Base-by-base conservation (phyloP, 345 rosid genomes). In the Microcos paniculata region DNA sequence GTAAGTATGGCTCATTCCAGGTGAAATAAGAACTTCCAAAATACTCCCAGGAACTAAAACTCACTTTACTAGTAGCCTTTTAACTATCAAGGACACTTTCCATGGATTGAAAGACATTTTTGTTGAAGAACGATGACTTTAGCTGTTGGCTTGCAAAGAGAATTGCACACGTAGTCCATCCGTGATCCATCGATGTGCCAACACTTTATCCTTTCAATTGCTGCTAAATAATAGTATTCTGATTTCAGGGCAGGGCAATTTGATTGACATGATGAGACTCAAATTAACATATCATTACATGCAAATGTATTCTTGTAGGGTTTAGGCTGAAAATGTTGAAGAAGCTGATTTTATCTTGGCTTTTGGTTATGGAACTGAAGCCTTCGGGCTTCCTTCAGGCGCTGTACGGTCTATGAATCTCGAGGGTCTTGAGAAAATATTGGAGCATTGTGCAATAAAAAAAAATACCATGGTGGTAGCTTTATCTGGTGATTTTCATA, bases 331-430 rank as follows among this genome's bases (percentile, higher is more conserved):
- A 65, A 84, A 84, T 31, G 90, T 85, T 53, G 92, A 87, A 81
- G 94, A 93, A 78, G 99, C 98, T 77, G 97, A 93, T 38, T 95
- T 95, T 84, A 79, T 95, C 80, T 83, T 91, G 86, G 94, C 89
- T n/a, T n/a, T n/a, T n/a, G n/a, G n/a, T 8, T 96, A 91, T 77
- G 97, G 98, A 16, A 95, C 98, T 31, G 96, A 95, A 79, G 99
- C 97, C 62, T 45, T 95, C 78, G 97, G 98, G 62, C 91, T 80
- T 75, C 73, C 96, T 74, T 89, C 92, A 59, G 99, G 93, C 24
- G 72, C 76, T 43, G 83, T 83, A 63, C 72, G 74, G 72, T 90
- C 94, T 21, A 84, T 56, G 89, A 75, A 80, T 74, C 88, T 95
- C 10, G 88, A 91, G 59, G 92, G 86, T 73, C 91, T 93, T 26